Base-by-base conservation (phyloP, 768 basidiomycete species). In the Leccinum variicolor region DNA sequence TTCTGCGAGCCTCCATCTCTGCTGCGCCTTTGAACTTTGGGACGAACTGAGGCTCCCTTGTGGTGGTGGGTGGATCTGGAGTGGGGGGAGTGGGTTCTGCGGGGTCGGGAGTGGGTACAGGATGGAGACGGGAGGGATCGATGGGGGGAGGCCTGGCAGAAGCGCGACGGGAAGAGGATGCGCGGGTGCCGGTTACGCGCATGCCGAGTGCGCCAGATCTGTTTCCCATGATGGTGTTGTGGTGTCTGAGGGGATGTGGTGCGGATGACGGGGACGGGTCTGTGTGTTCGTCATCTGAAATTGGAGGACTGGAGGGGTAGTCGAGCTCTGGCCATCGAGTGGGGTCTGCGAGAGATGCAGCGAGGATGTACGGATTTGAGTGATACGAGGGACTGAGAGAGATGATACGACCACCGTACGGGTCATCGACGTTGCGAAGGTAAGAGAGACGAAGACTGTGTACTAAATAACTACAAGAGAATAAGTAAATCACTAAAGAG, bases 391-490 rank as follows among this genome's bases (percentile, higher is more conserved):
- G 87, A 67, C 87, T 86, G 51, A 95, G 77, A 6, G 91, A 84
- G 64, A 97, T 86, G 66, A 96, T 79, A 29, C 92, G 83, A 0
- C 86, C 75, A 14, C 90, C 90, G 66, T 94, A 92, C 1, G 88
- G 86, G 66, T 97, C 94, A 56, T 93, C 89, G 41, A 93, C 85
- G 63, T 88, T 84, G 59, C 93, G 89, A n/a, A 98, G 79, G 68
- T 94, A 94, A 13, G 88, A 84, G 26, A 98, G 77, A 6, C 94
- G 87, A 6, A 97, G 77, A 62, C 82, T 84, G 69, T 97, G 95
- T 8, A 95, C 89, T 36, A 96, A 78, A 69, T 86, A 84, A 48
- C 86, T 87, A n/a, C 2, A 11, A 31, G 11, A 29, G 10, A 26
- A 26, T 6, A n/a, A n/a, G n/a, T n/a, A n/a, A n/a, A n/a, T n/a